Percentiles rank a stretch among this genome's conserved stretches.
phyloP scores from a whole-genome alignment of 2,329 filamentous ascomycete species.

The Fusarium anthophilum region DNA sequence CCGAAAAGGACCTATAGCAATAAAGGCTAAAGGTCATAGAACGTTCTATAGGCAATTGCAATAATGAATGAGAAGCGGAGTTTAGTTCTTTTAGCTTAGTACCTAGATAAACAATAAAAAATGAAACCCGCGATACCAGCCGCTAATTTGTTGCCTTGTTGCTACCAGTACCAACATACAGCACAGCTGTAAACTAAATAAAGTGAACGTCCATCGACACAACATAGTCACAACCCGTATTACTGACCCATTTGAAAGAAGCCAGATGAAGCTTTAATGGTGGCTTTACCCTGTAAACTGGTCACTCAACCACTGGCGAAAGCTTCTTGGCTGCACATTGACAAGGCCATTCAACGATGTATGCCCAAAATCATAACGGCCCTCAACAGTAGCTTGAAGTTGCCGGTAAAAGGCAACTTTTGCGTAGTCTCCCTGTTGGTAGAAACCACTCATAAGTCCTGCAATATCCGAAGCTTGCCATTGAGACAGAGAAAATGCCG shows the following conservation, averaged over 20 bases:
- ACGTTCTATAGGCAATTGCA: not conserved
- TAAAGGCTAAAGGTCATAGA: not conserved
- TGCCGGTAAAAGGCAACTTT: slow-evolving; percentile 66
- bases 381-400: slow-evolving; percentile 73
- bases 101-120: not conserved
- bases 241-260: not conserved
- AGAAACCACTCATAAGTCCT: slow-evolving; percentile 53
- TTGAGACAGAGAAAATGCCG: slow-evolving; percentile 50
- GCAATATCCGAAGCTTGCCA: slow-evolving; percentile 54
- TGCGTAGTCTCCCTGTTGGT: slow-evolving; percentile 57
- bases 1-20: not conserved
- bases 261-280: not conserved
- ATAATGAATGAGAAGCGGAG: not conserved
- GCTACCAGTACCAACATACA: not conserved
- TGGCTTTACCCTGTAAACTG: not conserved
- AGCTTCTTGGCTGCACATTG: slow-evolving; percentile 57
- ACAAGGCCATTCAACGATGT: slow-evolving; percentile 67
- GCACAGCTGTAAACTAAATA: slow-evolving; percentile 2
- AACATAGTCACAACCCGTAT: not conserved
- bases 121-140: slow-evolving; percentile 6
- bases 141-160: not conserved
- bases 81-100: not conserved
- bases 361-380: slow-evolving; percentile 71
- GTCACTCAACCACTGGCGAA: slow-evolving; percentile 62
- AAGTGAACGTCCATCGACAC: not conserved